Conservation (phyloP, 1,284 basidiomycete species). For the Phlebopus sp. region DNA sequence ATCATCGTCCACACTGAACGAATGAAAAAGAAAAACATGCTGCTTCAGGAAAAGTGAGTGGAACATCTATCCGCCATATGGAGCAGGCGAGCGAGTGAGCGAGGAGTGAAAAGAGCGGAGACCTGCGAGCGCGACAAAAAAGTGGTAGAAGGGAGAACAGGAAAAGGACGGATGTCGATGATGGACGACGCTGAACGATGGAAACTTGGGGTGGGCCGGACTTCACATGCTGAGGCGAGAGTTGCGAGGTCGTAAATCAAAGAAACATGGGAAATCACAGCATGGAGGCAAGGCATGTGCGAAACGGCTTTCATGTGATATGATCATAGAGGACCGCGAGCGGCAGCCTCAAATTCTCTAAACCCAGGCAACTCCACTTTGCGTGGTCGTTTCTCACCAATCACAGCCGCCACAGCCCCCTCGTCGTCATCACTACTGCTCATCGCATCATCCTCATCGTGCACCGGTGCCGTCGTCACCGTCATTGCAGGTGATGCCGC, state of each 20-base stretch:
- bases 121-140: too few species aligned
- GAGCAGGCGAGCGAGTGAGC: too few species aligned
- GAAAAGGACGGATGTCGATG: too few species aligned
- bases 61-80: too few species aligned
- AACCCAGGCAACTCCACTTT: conserved; percentile 35
- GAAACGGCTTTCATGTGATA: not conserved
- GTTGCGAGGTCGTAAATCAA: not conserved
- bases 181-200: too few species aligned
- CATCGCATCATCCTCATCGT: conserved; percentile 13
- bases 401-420: conserved; percentile 5
- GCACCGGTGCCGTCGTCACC: conserved; percentile 18
- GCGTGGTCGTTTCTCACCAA: conserved; percentile 9
- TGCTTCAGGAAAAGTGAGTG: too few species aligned
- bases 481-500: conserved; percentile 30
- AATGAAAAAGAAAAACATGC: too few species aligned
- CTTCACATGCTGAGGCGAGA: too few species aligned
- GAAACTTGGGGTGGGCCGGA: too few species aligned
- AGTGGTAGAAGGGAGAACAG: too few species aligned
- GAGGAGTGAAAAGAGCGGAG: too few species aligned
- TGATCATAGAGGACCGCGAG: conserved; percentile 22
- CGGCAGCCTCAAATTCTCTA: conserved; percentile 35
- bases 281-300: not conserved
- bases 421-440: conserved; percentile 28
- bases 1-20: too few species aligned
- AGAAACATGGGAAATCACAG: not conserved